Base-by-base conservation (phyloP, 495 filamentous ascomycete genomes). In the Penicillium coffeae region DNA sequence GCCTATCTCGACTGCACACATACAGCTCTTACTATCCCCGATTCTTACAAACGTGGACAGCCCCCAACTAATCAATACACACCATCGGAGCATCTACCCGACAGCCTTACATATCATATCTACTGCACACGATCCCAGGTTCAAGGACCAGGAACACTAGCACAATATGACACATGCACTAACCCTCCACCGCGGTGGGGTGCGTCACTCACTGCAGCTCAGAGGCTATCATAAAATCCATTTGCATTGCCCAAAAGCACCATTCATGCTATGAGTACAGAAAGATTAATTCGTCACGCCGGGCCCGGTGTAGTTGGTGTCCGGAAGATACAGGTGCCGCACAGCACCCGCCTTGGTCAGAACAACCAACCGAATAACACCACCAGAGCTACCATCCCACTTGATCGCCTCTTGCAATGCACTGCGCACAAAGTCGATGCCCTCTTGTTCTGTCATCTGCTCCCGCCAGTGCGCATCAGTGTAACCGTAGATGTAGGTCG, bases 401-500 rank as follows among this genome's bases (percentile, higher is more conserved):
- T 95, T 95, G 77, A 98, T 95, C 12, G 93, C 93, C 74, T 98
- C 91, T 59, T 81, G 76, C 65, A 98, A 70, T 9, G 93, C 81
- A 34, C 82, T 85, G 66, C 94, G 95, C 57, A 98, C 94, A 55
- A 97, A 98, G 21, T 83, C 69, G 47, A 98, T 79, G n/a, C 93
- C 94, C 50, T 95, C 90, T 35, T 80, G 76, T 77, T 98, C 92
- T 19, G 86, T 87, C 91, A 98, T 97, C 56, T 83, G 81, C 64
- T 96, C 94, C 62, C 80, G 84, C 93, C 93, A 98, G 77, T 98
- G 80, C 42, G 90, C 84, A 68, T 98, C 91, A 65, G 93, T 97
- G 75, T 91, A 96, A 54, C 93, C 93, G 75, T 96, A 97, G 71
- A 98, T 98, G 75, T 97, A 98, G 41, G 93, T 97, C 58, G 92